A percentile compares a stretch with the other conserved stretches of the same genome.
Evolutionary conservation across 805 yeast species (phyloP).

Genomic region (Candida maltosa): DNA sequence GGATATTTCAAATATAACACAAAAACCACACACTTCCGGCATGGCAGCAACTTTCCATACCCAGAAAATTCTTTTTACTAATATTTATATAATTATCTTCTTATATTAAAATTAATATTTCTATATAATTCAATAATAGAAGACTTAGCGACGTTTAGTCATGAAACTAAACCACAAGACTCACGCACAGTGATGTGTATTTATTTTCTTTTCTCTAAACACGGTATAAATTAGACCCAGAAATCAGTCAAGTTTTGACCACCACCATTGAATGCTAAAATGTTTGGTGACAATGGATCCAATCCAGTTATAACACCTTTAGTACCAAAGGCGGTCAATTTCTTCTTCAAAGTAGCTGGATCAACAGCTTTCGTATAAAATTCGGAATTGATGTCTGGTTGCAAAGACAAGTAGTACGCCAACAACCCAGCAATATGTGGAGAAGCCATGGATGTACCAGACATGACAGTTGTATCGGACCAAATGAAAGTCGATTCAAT

Average conservation of each 20-base stretch:
- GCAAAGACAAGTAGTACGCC: slow-evolving; percentile 54
- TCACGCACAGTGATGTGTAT: too few relatives aligned
- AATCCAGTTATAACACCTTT: slow-evolving; percentile 44
- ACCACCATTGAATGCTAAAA: slow-evolving; percentile 60
- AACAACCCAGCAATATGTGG: slow-evolving; percentile 58
- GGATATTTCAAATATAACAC: too few relatives aligned
- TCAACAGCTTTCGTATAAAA: slow-evolving; percentile 43
- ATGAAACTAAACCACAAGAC: too few relatives aligned
- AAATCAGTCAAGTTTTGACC: slow-evolving; percentile 51
- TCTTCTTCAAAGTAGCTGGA: slow-evolving; percentile 53
- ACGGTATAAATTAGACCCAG: too few relatives aligned
- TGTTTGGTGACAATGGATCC: slow-evolving; percentile 51
- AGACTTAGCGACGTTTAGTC: too few relatives aligned
- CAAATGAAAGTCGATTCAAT: slow-evolving; percentile 56
- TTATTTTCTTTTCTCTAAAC: too few relatives aligned
- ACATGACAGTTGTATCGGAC: slow-evolving; percentile 51
- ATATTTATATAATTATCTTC: too few relatives aligned
- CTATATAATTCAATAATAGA: too few relatives aligned
- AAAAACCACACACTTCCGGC: too few relatives aligned
- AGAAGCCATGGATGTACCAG: slow-evolving; percentile 65
- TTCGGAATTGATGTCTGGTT: slow-evolving; percentile 50
- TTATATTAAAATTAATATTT: too few relatives aligned
- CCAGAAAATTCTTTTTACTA: too few relatives aligned
- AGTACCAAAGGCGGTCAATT: slow-evolving; percentile 51
- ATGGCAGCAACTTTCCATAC: too few relatives aligned